Percentiles rank a stretch among this genome's conserved stretches.
Conservation (phyloP, 2,329 filamentous ascomycete genomes). For the Trichoderma brevicompactum region DNA sequence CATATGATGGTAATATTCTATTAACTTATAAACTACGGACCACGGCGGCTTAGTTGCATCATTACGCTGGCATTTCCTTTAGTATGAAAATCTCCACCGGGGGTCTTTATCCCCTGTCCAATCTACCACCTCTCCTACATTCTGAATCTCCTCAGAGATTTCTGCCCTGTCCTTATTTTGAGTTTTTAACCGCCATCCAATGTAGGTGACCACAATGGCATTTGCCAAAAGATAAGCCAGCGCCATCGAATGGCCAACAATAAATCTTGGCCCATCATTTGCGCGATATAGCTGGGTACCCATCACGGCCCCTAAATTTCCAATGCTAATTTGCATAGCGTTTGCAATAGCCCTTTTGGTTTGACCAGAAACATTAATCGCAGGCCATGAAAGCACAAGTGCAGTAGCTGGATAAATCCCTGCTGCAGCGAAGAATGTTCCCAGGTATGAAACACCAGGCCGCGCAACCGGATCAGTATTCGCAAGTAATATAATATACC, state of each 20-base stretch:
- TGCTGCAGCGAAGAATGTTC: slow-evolving; percentile 65
- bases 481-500: slow-evolving; percentile 64
- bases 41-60: too few species aligned
- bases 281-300: slow-evolving; percentile 71
- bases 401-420: slow-evolving; percentile 71
- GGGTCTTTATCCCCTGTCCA: slow-evolving; percentile 67
- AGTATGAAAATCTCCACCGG: slow-evolving; percentile 69
- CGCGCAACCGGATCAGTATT: slow-evolving; percentile 50
- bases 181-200: slow-evolving; percentile 59
- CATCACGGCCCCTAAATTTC: slow-evolving; percentile 69
- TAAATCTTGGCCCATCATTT: slow-evolving; percentile 63
- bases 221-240: slow-evolving; percentile 64
- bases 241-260: slow-evolving; percentile 69
- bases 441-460: slow-evolving; percentile 62
- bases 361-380: slow-evolving; percentile 72
- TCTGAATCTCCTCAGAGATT: slow-evolving; percentile 48
- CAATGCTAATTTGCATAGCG: slow-evolving; percentile 69
- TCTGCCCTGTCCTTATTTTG: slow-evolving; percentile 61
- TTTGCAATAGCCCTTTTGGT: slow-evolving; percentile 71
- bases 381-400: slow-evolving; percentile 69
- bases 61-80: not conserved
- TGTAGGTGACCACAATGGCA: slow-evolving; percentile 32
- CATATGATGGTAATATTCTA: too few species aligned
- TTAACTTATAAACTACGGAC: too few species aligned
- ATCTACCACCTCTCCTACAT: slow-evolving; percentile 54